Evolutionary conservation across 176 grass and related monocot genomes (phyloP).

Genomic region (Oryza glumipatula): DNA sequence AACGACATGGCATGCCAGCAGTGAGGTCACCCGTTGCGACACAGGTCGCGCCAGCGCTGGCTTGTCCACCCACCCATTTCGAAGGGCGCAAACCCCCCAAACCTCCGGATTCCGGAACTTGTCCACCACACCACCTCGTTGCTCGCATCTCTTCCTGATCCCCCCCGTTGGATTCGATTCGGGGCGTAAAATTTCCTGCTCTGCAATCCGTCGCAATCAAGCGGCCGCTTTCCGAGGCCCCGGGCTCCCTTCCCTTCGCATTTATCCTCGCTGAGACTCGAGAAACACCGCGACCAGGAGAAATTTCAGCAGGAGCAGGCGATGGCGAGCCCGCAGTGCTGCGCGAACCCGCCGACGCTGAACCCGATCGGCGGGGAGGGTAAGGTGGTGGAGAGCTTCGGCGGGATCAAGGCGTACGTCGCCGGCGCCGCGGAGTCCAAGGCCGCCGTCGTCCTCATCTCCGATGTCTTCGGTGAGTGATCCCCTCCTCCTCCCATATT

Average conservation of each 20-base stretch:
- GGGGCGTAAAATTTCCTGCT: too few species aligned
- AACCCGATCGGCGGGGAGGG: slow-evolving; percentile 56
- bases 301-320: not conserved
- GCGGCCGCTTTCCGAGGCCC: not conserved
- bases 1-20: too few species aligned
- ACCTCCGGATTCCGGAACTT: too few species aligned
- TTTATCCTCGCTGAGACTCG: not conserved
- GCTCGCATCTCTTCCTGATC: too few species aligned
- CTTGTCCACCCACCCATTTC: too few species aligned
- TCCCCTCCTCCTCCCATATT: not conserved
- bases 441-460: slow-evolving; percentile 63
- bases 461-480: slow-evolving; percentile 65
- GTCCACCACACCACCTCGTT: too few species aligned
- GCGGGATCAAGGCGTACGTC: slow-evolving; percentile 68
- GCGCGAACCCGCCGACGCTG: slow-evolving; percentile 58
- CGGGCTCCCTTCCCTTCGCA: not conserved
- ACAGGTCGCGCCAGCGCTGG: too few species aligned
- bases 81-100: too few species aligned
- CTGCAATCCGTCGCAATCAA: not conserved
- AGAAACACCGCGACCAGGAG: not conserved
- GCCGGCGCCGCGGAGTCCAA: slow-evolving; percentile 49
- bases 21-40: too few species aligned
- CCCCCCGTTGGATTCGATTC: too few species aligned
- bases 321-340: slow-evolving; percentile 82
- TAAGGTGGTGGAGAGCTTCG: slow-evolving; percentile 73